These are phyloP conservation scores for Pyrus hybrid DNA, from an alignment of 331 rosid species.

Conservation along the genomic window DNA sequence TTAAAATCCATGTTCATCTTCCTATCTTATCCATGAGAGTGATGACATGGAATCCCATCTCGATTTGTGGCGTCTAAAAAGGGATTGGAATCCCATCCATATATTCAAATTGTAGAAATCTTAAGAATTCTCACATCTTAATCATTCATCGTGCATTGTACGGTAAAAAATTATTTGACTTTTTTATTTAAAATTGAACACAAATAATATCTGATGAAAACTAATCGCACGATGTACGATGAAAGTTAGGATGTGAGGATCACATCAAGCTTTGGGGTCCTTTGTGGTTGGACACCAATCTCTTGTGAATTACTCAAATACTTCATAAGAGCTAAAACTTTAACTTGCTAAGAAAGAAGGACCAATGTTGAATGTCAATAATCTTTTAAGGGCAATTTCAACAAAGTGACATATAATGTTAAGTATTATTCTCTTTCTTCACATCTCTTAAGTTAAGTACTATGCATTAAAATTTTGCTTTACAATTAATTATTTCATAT, in stretches of 20 bases:
- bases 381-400: not conserved
- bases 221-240: too few species aligned
- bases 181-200: too few species aligned
- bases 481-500: too few species aligned
- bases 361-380: not conserved
- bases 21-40: slow-evolving; percentile 3
- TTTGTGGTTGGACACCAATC: not conserved
- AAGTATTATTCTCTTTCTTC: too few species aligned
- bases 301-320: not conserved
- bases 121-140: too few species aligned
- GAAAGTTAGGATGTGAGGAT: too few species aligned
- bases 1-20: not conserved
- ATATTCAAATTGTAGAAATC: too few species aligned
- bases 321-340: not conserved
- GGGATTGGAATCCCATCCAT: too few species aligned
- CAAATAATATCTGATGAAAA: too few species aligned
- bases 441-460: too few species aligned
- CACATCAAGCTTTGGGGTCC: not conserved
- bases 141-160: fast-evolving
- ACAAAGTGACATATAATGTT: too few species aligned
- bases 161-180: fast-evolving
- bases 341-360: not conserved
- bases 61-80: not conserved
- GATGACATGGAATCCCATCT: not conserved
- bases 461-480: too few species aligned